Evolutionary conservation across 306 rosid genomes (phyloP), one percentile per base, ranked within the genome.

Genomic region (Herpetospermum pedunculosum): DNA sequence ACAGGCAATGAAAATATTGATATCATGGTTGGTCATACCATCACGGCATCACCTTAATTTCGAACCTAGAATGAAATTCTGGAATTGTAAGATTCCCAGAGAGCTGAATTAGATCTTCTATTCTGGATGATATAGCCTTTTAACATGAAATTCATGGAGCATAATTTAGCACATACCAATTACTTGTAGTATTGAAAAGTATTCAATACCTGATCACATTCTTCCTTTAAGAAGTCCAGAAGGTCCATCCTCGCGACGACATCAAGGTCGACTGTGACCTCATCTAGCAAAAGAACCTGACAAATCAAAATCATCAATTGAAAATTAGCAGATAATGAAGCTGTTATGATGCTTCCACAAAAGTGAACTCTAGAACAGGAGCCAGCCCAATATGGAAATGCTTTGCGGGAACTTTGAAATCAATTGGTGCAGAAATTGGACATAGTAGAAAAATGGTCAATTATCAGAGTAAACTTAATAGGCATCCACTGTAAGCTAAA

Each of bases 271-370:
- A 94, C 97, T 29, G 98, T 94, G 69, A 94, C 90, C 85, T 94
- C 98, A 80, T 91, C 98, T 41, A 94, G 84, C 84, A 94, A 82
- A 72, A 94, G 98, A 69, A 91, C 98, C 98, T 94, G 90, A 65
- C 37, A 81, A 62, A 28, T 44, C 77, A 58, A 76, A 55, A 77
- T 53, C 64, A 63, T 38, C 69, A 67, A 49, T 46, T 25, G 76
- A 23, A 9, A 38, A 14, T 76, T 12, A 50, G 41, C 21, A 71
- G 47, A 28, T 16, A 57, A 57, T 15, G 68, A 16, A 21, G 0
- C 10, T 34, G 25, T 73, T 3, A 13, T 2, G 5, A n/a, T 43
- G 30, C 18, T 63, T 63, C 46, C n/a, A 37, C 48, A 35, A 47
- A 46, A 4, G 47, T 47, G 47, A 48, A 48, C 16, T 19, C 5